These are phyloP conservation scores for Actinidia chinensis DNA, from an alignment of 179 eudicot species.

Conservation along the genomic window DNA sequence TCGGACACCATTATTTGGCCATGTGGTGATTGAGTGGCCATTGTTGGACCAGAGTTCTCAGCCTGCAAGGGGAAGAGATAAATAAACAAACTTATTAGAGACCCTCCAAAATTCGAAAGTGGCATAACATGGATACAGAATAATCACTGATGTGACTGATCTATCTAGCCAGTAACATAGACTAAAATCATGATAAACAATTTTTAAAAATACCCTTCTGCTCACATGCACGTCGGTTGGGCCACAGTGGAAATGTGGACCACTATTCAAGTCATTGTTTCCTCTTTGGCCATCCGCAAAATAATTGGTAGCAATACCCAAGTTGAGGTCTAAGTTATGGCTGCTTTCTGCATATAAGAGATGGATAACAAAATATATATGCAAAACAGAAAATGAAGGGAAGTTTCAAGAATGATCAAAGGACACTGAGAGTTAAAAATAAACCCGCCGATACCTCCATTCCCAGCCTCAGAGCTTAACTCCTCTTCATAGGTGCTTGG, in stretches of 20 bases:
- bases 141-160: background rate
- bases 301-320: conserved; percentile 52
- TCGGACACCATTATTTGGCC: conserved; percentile 17
- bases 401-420: background rate
- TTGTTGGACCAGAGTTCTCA: conserved; percentile 25
- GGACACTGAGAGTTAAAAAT: background rate
- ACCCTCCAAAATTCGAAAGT: background rate
- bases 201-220: conserved; percentile 28
- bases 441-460: conserved; percentile 35
- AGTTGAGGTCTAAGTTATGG: conserved; percentile 58
- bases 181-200: background rate
- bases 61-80: conserved; percentile 17
- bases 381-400: background rate
- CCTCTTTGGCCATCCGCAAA: conserved; percentile 24
- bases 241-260: conserved; percentile 22
- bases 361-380: background rate
- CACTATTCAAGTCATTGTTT: conserved; percentile 19
- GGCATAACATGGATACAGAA: background rate
- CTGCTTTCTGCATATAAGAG: conserved; percentile 30
- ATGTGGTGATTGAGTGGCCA: conserved; percentile 24
- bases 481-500: conserved; percentile 47
- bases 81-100: background rate
- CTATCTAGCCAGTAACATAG: no score
- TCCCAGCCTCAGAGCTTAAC: conserved; percentile 30
- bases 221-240: conserved; percentile 19